Percentiles rank a stretch among this genome's conserved stretches.
These are phyloP conservation scores for Aspergillus steynii DNA, from an alignment of 495 filamentous ascomycete genomes.

Conservation along the genomic window DNA sequence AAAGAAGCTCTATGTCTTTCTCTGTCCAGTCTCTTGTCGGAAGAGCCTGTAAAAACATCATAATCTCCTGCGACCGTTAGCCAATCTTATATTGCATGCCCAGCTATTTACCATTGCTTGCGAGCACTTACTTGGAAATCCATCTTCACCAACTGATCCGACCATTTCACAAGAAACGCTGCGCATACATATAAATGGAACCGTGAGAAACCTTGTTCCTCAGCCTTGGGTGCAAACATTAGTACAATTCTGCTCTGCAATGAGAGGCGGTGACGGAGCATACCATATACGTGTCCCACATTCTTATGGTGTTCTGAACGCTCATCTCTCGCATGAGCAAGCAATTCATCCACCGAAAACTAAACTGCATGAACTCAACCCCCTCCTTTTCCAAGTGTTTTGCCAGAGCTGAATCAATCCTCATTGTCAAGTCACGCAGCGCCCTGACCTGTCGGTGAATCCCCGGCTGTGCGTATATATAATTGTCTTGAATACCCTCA, in stretches of 20 bases:
- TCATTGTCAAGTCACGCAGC: constrained; percentile 80
- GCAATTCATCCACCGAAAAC: constrained; percentile 99
- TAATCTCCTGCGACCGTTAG: constrained; percentile 67
- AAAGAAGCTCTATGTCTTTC: constrained; percentile 92
- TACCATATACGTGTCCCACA: constrained; percentile 99
- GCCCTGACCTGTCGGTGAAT: constrained; percentile 92
- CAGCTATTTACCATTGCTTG: neutral
- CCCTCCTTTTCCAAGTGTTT: constrained; percentile 86
- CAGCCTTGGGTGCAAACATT: constrained; percentile 59
- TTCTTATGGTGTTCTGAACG: constrained; percentile 91
- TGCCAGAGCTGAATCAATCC: constrained; percentile 82
- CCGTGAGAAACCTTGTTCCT: constrained; percentile 96
- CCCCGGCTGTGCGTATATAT: constrained; percentile 94
- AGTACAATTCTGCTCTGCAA: constrained; percentile 15
- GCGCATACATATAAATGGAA: constrained; percentile 99
- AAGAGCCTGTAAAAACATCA: constrained; percentile 98
- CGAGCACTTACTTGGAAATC: constrained; percentile 67
- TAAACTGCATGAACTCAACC: constrained; percentile 98
- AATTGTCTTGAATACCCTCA: constrained; percentile 98
- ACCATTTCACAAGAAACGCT: constrained; percentile 99
- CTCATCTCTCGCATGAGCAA: constrained; percentile 96
- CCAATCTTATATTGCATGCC: constrained; percentile 10
- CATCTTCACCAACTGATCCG: constrained; percentile 91
- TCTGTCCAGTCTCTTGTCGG: constrained; percentile 96
- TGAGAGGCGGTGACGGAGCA: constrained; percentile 22